These are phyloP conservation scores for Sarcomyxa edulis DNA, from an alignment of 768 basidiomycete species.

Conservation along the genomic window DNA sequence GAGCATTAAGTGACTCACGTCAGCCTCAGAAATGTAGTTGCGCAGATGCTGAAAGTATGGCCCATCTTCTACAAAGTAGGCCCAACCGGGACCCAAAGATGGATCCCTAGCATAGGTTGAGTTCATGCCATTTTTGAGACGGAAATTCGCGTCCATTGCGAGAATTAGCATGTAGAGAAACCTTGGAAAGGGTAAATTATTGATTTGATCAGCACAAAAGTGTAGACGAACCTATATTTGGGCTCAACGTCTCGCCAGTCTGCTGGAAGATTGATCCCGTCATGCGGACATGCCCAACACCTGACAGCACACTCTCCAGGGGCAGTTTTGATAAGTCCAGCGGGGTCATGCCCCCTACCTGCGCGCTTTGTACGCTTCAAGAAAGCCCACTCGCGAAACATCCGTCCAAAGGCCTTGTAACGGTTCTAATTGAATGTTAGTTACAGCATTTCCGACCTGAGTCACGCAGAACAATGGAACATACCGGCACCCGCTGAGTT, in stretches of 20 bases:
- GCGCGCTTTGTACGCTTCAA: conserved; percentile 7
- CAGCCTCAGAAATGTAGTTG: background rate
- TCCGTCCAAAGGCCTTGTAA: conserved; percentile 5
- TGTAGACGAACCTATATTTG: background rate
- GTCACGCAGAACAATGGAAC: background rate
- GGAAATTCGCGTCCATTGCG: conserved; percentile 2
- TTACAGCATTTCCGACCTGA: too few species aligned
- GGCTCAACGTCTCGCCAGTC: conserved; percentile 8
- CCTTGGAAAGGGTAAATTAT: background rate
- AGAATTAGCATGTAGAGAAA: conserved; percentile 2
- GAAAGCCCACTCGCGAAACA: conserved; percentile 7
- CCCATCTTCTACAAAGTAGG: conserved; percentile 1
- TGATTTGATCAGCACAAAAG: too few species aligned
- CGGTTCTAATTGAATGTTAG: conserved; percentile 4
- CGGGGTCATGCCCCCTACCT: conserved; percentile 5
- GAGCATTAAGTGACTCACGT: background rate
- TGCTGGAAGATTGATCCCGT: conserved; percentile 9
- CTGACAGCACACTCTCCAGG: conserved; percentile 7
- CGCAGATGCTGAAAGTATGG: background rate
- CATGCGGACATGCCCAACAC: conserved; percentile 14
- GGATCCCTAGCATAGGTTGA: background rate
- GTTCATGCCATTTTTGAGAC: conserved; percentile 1
- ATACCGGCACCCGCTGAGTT: conserved; percentile 1
- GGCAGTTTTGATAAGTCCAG: background rate
- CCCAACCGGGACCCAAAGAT: background rate